Conservation (phyloP, 768 basidiomycete genomes). For the Rhizopogon salebrosus region DNA sequence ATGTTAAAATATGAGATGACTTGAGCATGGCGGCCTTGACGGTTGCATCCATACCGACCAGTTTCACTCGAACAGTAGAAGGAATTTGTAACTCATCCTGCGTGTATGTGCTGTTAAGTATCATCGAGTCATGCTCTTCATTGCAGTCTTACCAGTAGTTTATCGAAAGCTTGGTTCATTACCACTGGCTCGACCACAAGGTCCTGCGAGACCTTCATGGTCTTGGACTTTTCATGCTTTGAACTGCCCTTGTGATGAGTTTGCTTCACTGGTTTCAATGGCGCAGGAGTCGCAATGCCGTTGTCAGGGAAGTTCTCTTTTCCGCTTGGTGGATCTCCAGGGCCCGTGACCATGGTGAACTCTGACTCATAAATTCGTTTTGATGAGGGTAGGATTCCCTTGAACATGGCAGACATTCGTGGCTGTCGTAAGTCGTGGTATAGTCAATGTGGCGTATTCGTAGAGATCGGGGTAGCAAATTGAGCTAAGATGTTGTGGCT, state of each 20-base stretch:
- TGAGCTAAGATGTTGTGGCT: background rate
- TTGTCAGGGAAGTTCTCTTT: slow-evolving; percentile 66
- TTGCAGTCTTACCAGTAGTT: slow-evolving; percentile 57
- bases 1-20: slow-evolving; percentile 64
- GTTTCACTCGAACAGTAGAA: slow-evolving; percentile 66
- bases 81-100: slow-evolving; percentile 92
- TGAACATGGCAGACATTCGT: slow-evolving; percentile 57
- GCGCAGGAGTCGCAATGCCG: slow-evolving; percentile 27
- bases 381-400: slow-evolving; percentile 61
- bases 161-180: slow-evolving; percentile 73
- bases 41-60: slow-evolving; percentile 73
- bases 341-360: slow-evolving; percentile 64
- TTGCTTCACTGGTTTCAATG: slow-evolving; percentile 20
- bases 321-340: slow-evolving; percentile 45
- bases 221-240: slow-evolving; percentile 39
- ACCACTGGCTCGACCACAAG: slow-evolving; percentile 30
- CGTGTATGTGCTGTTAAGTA: slow-evolving; percentile 4
- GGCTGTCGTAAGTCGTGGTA: slow-evolving; percentile 1
- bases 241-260: slow-evolving; percentile 13
- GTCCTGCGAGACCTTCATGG: slow-evolving; percentile 39
- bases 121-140: background rate
- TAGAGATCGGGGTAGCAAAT: background rate
- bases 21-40: slow-evolving; percentile 93
- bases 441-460: background rate
- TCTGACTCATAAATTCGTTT: slow-evolving; percentile 63